These are phyloP conservation scores for Cryptosporidium xiaoi DNA, from an alignment of 169 alveolate genomes.

Conservation along the genomic window DNA sequence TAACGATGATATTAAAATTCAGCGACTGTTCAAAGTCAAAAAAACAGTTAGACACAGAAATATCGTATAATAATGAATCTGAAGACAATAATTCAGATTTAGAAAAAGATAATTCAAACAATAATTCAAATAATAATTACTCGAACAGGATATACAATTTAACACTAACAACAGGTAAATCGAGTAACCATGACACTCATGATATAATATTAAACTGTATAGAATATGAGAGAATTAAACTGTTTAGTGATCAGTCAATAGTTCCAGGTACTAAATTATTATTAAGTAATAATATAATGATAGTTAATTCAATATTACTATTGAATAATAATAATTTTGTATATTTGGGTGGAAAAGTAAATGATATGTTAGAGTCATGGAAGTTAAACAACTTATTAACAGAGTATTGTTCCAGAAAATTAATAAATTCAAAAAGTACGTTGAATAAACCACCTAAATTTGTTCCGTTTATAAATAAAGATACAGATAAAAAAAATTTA, in stretches of 20 bases:
- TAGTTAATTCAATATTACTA: conserved; percentile 39
- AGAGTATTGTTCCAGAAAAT: conserved; percentile 23
- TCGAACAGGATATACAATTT: conserved; percentile 29
- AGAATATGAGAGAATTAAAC: conserved; percentile 43
- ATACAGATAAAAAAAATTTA: conserved; percentile 5
- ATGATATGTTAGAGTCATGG: conserved; percentile 58
- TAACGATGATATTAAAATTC: conserved; percentile 24
- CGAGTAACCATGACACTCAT: neutral
- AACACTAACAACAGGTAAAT: conserved; percentile 39
- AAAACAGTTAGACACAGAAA: neutral
- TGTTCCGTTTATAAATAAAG: conserved; percentile 36
- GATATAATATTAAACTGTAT: conserved; percentile 32
- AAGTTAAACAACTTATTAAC: conserved; percentile 15
- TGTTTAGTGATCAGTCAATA: neutral
- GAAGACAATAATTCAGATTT: neutral
- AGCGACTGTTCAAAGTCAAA: conserved; percentile 39
- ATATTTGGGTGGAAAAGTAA: conserved; percentile 46
- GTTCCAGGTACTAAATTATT: conserved; percentile 55
- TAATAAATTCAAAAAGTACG: conserved; percentile 20
- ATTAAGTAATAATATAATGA: neutral
- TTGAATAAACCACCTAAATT: conserved; percentile 52
- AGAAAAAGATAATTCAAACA: conserved; percentile 1
- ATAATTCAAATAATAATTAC: neutral
- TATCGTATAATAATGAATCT: neutral
- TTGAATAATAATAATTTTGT: conserved; percentile 20